These are phyloP conservation scores for Phoenix roebelenii DNA, from an alignment of 176 grass and related monocot species.

Conservation along the genomic window DNA sequence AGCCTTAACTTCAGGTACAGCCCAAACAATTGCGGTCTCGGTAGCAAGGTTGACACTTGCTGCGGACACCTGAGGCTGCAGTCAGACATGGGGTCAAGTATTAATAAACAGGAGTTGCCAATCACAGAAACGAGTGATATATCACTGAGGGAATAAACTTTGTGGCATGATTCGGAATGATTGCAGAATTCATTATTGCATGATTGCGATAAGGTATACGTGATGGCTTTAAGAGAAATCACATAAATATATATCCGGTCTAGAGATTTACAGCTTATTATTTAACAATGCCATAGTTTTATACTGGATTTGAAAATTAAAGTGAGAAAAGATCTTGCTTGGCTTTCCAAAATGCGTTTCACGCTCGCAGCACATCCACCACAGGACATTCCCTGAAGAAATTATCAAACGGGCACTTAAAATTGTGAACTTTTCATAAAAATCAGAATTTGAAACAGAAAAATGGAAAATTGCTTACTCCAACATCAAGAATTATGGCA, in stretches of 20 bases:
- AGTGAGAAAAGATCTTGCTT: constrained; percentile 37
- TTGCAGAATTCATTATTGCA: too few species aligned
- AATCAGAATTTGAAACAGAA: constrained; percentile 7
- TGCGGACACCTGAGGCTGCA: constrained; percentile 61
- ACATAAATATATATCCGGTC: too few species aligned
- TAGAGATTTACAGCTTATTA: too few species aligned
- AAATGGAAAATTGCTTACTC: constrained; percentile 31
- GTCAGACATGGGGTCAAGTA: not conserved
- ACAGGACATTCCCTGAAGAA: constrained; percentile 83
- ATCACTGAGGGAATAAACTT: too few species aligned
- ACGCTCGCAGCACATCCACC: constrained; percentile 90
- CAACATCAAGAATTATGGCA: constrained; percentile 83
- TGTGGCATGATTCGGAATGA: too few species aligned
- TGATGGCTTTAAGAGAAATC: too few species aligned
- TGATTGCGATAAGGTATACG: too few species aligned
- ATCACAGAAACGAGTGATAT: too few species aligned
- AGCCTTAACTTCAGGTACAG: constrained; percentile 33
- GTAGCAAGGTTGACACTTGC: constrained; percentile 93
- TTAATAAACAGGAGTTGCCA: too few species aligned
- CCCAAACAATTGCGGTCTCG: constrained; percentile 78
- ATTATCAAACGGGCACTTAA: constrained; percentile 7
- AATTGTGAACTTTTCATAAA: too few species aligned
- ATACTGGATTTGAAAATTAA: not conserved
- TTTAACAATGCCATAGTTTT: too few species aligned
- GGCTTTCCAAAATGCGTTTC: constrained; percentile 83